Evolutionary conservation across 2,329 filamentous ascomycete species (phyloP).

Genomic region (Colletotrichum salicis): DNA sequence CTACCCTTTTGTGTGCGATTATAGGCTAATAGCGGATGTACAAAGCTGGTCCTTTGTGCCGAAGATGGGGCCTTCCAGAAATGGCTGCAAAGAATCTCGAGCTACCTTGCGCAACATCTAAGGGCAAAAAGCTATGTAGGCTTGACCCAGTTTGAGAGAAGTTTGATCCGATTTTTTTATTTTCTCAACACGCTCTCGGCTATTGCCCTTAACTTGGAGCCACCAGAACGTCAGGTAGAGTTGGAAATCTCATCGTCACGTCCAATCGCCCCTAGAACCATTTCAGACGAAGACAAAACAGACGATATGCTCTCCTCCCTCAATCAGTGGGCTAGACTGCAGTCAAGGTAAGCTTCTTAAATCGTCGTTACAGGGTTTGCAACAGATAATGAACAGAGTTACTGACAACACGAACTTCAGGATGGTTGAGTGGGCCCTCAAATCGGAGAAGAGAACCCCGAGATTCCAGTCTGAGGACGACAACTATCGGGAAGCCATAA

Average conservation of each 20-base stretch:
- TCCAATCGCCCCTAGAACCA: not conserved
- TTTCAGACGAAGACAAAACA: not conserved
- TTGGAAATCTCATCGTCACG: not conserved
- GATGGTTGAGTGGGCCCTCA: not conserved
- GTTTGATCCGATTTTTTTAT: not conserved
- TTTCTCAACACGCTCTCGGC: conserved; percentile 10
- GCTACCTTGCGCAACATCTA: not conserved
- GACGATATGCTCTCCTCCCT: conserved; percentile 11
- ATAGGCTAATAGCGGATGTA: not conserved
- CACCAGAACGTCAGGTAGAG: not conserved
- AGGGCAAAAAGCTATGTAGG: not conserved
- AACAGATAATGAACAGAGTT: too few species aligned
- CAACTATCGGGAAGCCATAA: not conserved
- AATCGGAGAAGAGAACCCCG: not conserved
- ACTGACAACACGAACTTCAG: not conserved
- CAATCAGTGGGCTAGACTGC: conserved; percentile 14
- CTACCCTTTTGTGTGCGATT: too few species aligned
- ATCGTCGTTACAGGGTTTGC: not conserved
- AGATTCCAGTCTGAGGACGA: not conserved
- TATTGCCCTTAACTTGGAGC: not conserved
- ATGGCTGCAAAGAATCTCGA: conserved; percentile 10
- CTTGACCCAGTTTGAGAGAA: conserved; percentile 1
- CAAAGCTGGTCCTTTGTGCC: not conserved
- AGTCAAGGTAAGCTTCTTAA: not conserved
- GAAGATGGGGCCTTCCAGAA: not conserved